A percentile compares a stretch with the other conserved stretches of the same genome.
These are phyloP conservation scores for Flaveria linearis DNA, from an alignment of 129 eudicot species.

Conservation along the genomic window DNA sequence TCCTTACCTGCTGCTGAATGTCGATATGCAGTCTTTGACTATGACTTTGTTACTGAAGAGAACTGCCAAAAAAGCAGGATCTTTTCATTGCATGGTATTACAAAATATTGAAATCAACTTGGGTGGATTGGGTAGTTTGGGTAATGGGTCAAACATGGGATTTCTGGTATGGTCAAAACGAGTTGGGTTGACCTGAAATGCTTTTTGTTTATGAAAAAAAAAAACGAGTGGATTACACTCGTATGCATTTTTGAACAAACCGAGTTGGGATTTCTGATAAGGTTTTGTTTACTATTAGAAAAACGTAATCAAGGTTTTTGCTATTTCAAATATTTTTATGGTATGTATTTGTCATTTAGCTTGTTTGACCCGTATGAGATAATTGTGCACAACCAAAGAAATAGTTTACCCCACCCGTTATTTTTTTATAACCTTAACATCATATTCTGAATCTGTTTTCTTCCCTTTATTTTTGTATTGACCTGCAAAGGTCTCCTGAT, in stretches of 20 bases:
- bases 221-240: too few relatives aligned
- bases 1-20: constrained; percentile 37
- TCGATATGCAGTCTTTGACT: constrained; percentile 39
- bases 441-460: not conserved
- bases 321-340: too few relatives aligned
- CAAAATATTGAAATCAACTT: not conserved
- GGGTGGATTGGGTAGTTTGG: not conserved
- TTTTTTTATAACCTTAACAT: not conserved
- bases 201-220: not conserved
- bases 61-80: constrained; percentile 51
- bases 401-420: not conserved
- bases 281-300: too few relatives aligned
- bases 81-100: constrained; percentile 44
- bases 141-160: not conserved
- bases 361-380: not conserved
- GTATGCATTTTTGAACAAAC: too few relatives aligned
- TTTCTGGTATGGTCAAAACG: not conserved
- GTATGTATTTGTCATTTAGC: too few relatives aligned
- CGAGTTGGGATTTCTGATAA: too few relatives aligned
- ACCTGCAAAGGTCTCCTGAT: constrained; percentile 45
- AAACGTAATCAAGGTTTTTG: too few relatives aligned
- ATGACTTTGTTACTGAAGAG: constrained; percentile 41
- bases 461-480: constrained; percentile 9
- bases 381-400: not conserved
- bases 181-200: not conserved